A percentile compares a stretch with the other conserved stretches of the same genome.
These are phyloP conservation scores for Panellus pusillus DNA, from an alignment of 768 basidiomycete genomes.

Conservation along the genomic window DNA sequence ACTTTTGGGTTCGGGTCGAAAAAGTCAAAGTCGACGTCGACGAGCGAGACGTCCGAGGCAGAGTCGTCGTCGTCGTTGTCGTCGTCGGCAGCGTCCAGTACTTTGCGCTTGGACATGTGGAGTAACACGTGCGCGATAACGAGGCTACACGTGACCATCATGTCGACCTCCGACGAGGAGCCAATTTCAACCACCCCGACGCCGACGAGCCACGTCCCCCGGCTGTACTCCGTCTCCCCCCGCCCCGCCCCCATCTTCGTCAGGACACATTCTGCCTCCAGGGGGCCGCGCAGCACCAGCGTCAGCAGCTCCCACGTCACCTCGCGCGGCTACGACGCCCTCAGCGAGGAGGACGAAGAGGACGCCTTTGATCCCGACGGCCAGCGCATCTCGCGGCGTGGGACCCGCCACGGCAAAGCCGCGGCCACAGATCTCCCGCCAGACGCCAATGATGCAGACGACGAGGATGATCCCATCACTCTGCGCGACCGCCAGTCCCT, in stretches of 20 bases:
- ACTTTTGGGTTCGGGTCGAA: conserved; percentile 79
- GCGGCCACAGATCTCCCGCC: conserved; percentile 35
- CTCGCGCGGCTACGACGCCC: conserved; percentile 42
- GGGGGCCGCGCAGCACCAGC: conserved; percentile 60
- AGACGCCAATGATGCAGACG: conserved; percentile 30
- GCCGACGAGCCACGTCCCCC: conserved; percentile 38
- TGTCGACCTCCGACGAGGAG: conserved; percentile 34
- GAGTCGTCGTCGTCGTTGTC: conserved; percentile 34
- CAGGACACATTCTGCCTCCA: conserved; percentile 57
- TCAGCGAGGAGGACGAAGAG: conserved; percentile 53
- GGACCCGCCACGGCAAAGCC: conserved; percentile 43
- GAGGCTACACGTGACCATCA: conserved; percentile 13
- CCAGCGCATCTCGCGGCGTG: conserved; percentile 25
- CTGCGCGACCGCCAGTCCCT: conserved; percentile 95
- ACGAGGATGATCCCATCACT: conserved; percentile 85
- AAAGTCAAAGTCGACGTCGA: conserved; percentile 93
- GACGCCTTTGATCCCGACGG: conserved; percentile 32
- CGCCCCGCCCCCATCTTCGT: conserved; percentile 47
- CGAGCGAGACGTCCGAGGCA: conserved; percentile 46
- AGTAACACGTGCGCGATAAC: too few relatives aligned
- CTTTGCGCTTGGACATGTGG: conserved; percentile 57
- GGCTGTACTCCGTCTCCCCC: conserved; percentile 45
- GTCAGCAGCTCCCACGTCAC: conserved; percentile 56
- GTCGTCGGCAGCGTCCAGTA: conserved; percentile 34
- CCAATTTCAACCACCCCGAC: conserved; percentile 47